Percentiles rank a stretch among this genome's conserved stretches.
These are phyloP conservation scores for Cercospora canescens DNA, from an alignment of 2,329 filamentous ascomycete genomes.

Conservation along the genomic window DNA sequence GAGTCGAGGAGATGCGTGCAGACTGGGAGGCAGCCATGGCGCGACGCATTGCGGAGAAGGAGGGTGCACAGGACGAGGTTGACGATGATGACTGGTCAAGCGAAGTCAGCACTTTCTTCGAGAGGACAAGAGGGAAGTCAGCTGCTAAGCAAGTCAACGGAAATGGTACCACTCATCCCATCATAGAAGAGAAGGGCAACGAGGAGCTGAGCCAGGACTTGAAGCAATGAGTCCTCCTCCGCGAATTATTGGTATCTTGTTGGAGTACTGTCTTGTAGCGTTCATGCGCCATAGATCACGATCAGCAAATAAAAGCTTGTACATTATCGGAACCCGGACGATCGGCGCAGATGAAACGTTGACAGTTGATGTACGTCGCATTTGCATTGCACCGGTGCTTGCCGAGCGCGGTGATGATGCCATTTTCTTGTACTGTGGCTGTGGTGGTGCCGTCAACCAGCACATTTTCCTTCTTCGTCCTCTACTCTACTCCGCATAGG, in stretches of 20 bases:
- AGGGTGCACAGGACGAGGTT: slow-evolving; percentile 39
- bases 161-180: slow-evolving; percentile 8
- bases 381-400: no score
- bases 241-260: background rate
- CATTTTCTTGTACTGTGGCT: no score
- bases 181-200: slow-evolving; percentile 22
- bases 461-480: background rate
- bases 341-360: background rate
- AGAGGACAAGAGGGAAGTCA: slow-evolving; percentile 45
- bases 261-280: background rate
- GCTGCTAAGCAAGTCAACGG: slow-evolving; percentile 10
- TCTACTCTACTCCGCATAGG: background rate
- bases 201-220: slow-evolving; percentile 5
- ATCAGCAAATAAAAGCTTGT: background rate
- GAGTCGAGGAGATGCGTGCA: slow-evolving; percentile 72
- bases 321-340: background rate
- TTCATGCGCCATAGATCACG: background rate
- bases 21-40: slow-evolving; percentile 59
- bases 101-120: slow-evolving; percentile 56
- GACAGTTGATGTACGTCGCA: no score
- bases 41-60: slow-evolving; percentile 53
- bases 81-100: slow-evolving; percentile 48
- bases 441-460: background rate
- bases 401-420: no score
- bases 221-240: slow-evolving; percentile 9